Conservation (phyloP, 78 protist species). For the Dictyostelium capitatum region DNA sequence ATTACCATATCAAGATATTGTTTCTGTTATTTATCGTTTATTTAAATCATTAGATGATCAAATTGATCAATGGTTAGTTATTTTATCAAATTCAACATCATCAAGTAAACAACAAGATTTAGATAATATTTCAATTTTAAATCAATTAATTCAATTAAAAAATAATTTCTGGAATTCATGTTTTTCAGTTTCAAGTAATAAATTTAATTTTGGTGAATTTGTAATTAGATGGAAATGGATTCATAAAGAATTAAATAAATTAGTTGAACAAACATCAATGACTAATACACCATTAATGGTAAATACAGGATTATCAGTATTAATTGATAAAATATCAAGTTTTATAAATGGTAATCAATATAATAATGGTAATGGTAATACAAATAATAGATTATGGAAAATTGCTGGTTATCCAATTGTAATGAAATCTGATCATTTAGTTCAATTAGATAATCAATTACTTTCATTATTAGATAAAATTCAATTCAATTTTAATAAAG, state of each 20-base stretch:
- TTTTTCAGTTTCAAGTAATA: neutral
- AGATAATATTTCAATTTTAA: neutral
- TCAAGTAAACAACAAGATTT: neutral
- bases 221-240: slow-evolving; percentile 75
- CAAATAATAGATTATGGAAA: slow-evolving; percentile 62
- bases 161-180: slow-evolving; percentile 41
- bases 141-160: slow-evolving; percentile 11
- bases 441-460: slow-evolving; percentile 33
- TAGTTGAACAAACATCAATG: neutral
- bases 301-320: neutral
- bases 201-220: slow-evolving; percentile 55
- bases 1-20: slow-evolving; percentile 19
- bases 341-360: neutral
- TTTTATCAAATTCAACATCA: neutral
- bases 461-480: neutral
- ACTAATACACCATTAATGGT: neutral
- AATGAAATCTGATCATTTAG: slow-evolving; percentile 31
- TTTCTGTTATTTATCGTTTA: slow-evolving; percentile 22
- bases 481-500: slow-evolving; percentile 13
- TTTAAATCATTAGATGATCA: slow-evolving; percentile 51
- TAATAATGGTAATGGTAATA: neutral
- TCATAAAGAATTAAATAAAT: slow-evolving; percentile 15
- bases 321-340: neutral
- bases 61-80: slow-evolving; percentile 40
- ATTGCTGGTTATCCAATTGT: slow-evolving; percentile 59